Percentiles rank a stretch among this genome's conserved stretches.
Conservation (phyloP, 2,329 filamentous ascomycete genomes). For the Arthrobotrys iridis region DNA sequence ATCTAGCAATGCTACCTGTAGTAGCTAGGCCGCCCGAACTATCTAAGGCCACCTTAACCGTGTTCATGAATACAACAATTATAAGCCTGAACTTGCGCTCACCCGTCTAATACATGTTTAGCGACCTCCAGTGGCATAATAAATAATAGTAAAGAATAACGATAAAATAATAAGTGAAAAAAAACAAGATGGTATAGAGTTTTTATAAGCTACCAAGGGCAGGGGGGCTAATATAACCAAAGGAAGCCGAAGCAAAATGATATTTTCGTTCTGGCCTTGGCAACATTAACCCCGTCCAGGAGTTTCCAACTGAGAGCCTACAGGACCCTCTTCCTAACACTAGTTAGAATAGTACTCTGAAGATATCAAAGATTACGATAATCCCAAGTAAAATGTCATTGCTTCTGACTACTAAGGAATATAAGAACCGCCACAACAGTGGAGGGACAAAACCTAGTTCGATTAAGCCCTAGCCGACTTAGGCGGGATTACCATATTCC, state of each 20-base stretch:
- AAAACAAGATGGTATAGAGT: too few species aligned
- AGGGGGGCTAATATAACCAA: too few species aligned
- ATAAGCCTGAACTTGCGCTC: not conserved
- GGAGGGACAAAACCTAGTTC: not conserved
- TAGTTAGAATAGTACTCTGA: not conserved
- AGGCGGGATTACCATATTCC: too few species aligned
- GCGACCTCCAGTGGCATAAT: too few species aligned
- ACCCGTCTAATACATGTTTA: not conserved
- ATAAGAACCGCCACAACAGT: not conserved
- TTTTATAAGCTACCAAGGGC: too few species aligned
- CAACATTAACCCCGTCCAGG: not conserved
- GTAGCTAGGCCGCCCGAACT: not conserved
- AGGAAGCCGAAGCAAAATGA: too few species aligned
- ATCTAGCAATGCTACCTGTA: not conserved
- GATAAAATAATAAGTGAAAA: too few species aligned
- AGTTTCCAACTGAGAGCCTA: not conserved
- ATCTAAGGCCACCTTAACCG: conserved; percentile 8
- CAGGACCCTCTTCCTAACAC: not conserved
- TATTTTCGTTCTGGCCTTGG: not conserved
- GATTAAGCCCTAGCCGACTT: too few species aligned
- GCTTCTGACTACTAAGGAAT: not conserved
- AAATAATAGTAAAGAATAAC: too few species aligned
- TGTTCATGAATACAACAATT: not conserved
- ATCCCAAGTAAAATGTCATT: not conserved
- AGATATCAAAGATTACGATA: conserved; percentile 10